These are phyloP conservation scores for Aspergillus puulaauensis DNA, from an alignment of 2,329 filamentous ascomycete genomes.

Conservation along the genomic window DNA sequence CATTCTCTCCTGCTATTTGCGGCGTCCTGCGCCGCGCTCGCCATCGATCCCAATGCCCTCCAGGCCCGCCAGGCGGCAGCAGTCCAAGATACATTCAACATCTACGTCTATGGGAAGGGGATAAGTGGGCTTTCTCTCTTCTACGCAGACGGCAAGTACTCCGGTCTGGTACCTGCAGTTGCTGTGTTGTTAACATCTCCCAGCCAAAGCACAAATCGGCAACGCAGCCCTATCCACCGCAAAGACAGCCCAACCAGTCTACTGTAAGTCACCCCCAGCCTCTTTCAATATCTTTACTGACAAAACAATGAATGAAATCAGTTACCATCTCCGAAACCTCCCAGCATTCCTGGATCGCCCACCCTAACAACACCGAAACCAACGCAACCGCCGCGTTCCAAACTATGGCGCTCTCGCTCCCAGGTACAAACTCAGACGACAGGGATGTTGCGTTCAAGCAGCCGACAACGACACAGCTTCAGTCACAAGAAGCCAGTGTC, in stretches of 20 bases:
- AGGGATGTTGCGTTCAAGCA: not conserved
- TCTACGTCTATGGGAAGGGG: conserved; percentile 6
- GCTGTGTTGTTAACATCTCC: not conserved
- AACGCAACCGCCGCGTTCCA: not conserved
- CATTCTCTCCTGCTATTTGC: not conserved
- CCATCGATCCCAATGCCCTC: not conserved
- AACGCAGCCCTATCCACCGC: not conserved
- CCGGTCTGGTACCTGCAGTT: not conserved
- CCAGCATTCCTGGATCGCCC: conserved; percentile 1
- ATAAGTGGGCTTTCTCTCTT: conserved; percentile 2
- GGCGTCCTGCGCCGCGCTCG: not conserved
- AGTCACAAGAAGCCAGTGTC: not conserved
- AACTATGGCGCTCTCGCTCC: not conserved
- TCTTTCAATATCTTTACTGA: not conserved
- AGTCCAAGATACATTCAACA: not conserved
- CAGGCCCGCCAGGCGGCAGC: not conserved
- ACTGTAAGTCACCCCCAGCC: conserved; percentile 4
- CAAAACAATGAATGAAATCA: not conserved
- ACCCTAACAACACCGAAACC: not conserved
- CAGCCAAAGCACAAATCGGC: conserved; percentile 7
- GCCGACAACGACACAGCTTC: not conserved
- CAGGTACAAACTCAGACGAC: not conserved
- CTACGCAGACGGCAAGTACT: conserved; percentile 3
- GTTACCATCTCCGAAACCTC: not conserved
- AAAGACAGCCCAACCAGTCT: not conserved